phyloP scores from a whole-genome alignment of 805 yeast genomes.

The Ogataea kodamae region DNA sequence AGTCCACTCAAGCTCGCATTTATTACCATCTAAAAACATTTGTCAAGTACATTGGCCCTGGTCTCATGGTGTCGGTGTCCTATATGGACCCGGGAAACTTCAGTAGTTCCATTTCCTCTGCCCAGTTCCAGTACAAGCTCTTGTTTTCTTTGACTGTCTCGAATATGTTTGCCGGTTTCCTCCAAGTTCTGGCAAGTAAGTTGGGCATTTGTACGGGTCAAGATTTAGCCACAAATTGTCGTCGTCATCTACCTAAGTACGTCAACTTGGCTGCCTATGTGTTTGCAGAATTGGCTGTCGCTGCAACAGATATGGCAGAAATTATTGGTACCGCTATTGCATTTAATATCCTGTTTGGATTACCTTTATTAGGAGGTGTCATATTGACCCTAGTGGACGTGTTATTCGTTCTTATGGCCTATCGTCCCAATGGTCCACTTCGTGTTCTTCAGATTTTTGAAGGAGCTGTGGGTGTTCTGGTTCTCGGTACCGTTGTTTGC shows the following conservation, averaged over 20 bases:
- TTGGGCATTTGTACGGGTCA: conserved; percentile 93
- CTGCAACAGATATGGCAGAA: conserved; percentile 95
- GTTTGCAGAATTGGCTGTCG: conserved; percentile 85
- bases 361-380: conserved; percentile 84
- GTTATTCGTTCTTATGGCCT: conserved; percentile 78
- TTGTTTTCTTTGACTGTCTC: conserved; percentile 76
- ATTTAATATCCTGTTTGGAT: conserved; percentile 70
- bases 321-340: conserved; percentile 98
- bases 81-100: conserved; percentile 98
- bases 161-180: conserved; percentile 80
- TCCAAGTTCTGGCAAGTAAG: conserved; percentile 82
- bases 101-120: conserved; percentile 88
- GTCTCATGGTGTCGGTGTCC: conserved; percentile 90
- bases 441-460: conserved; percentile 76
- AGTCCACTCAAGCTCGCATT: conserved; percentile 8
- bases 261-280: conserved; percentile 62
- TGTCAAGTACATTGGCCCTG: conserved; percentile 74
- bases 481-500: conserved; percentile 79
- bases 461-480: conserved; percentile 71
- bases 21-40: conserved; percentile 33
- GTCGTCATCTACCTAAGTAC: conserved; percentile 63
- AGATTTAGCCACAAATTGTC: conserved; percentile 85
- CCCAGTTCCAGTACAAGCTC: conserved; percentile 67
- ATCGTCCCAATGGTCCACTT: conserved; percentile 80
- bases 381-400: conserved; percentile 84